Evolutionary conservation across 106 monocot species (phyloP), one percentile per base, ranked within the genome.

Genomic region (Acanthochlamys bracteata): DNA sequence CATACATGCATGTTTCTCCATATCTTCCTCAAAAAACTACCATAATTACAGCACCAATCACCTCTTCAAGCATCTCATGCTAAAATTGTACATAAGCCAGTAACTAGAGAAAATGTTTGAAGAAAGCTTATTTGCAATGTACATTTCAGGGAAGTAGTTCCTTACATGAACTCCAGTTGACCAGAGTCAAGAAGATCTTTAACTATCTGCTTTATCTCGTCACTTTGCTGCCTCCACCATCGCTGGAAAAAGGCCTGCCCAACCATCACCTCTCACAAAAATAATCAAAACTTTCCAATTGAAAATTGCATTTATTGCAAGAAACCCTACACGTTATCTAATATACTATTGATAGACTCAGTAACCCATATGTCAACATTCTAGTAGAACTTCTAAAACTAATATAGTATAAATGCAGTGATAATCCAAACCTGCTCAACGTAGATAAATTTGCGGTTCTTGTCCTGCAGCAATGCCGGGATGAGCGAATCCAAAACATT

Each of bases 171-270:
- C 71, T 98, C 96, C 49, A 98, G 62, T 73, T 85, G 96, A 39
- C 91, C 91, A 53, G 91, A 85, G 63, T 56, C 76, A 42, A 98
- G 69, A 0, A 98, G 79, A 42, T 60, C 79, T 73, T 76, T 82
- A 57, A 92, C 98, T 15, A 61, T 83, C 43, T 76, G 76, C 79
- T 98, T 81, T 9, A 82, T 73, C 1, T 24, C 71, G 40, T 86
- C 72, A 12, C 75, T 92, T 76, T 98, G 98, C 75, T 79, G 83
- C 66, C 91, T 76, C 96, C 96, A 98, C 96, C 91, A 98, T 10
- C 96, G 69, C 73, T 92, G 90, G 74, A 98, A 98, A 61, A 98
- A 98, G 0, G 91, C 96, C 96, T 98, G 57, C 24, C 57, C 7
- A 54, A 54, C 6, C 53, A 54, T 16, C 53, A 54, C 53, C n/a